Evolutionary conservation across 306 rosid species (phyloP).

Genomic region (Crotalaria pallida): DNA sequence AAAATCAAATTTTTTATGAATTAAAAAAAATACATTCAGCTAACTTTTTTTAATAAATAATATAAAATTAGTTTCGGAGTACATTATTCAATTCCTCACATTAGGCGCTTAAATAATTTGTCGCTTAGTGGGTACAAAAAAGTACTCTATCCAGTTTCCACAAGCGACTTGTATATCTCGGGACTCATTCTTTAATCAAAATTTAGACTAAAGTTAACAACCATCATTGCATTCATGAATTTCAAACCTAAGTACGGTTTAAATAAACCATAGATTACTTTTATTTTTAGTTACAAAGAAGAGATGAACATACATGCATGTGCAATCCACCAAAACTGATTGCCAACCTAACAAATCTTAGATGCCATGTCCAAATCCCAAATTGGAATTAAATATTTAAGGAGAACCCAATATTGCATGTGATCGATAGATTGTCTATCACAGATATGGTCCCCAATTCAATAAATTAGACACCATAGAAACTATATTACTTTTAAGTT

Average conservation of each 20-base stretch:
- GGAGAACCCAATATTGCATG: constrained; percentile 24
- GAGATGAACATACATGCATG: constrained; percentile 18
- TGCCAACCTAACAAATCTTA: constrained; percentile 24
- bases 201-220: not conserved
- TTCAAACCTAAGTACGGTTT: not conserved
- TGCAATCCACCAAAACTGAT: constrained; percentile 32
- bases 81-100: constrained; percentile 19
- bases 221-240: not conserved
- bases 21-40: too few relatives aligned
- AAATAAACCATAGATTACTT: constrained; percentile 6
- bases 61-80: too few relatives aligned
- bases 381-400: not conserved
- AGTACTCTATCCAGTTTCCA: constrained; percentile 21
- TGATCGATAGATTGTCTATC: too few relatives aligned
- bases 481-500: not conserved
- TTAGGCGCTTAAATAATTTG: constrained; percentile 15
- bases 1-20: too few relatives aligned
- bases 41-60: too few relatives aligned
- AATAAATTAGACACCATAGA: constrained; percentile 17
- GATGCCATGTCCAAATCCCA: constrained; percentile 18
- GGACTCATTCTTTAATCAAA: constrained; percentile 29
- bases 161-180: constrained; percentile 12
- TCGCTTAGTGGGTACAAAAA: constrained; percentile 31
- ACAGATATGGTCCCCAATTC: constrained; percentile 22
- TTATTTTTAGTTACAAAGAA: not conserved